Base-by-base conservation (phyloP, 1,284 basidiomycete species). In the Singerocomus inundabilis region DNA sequence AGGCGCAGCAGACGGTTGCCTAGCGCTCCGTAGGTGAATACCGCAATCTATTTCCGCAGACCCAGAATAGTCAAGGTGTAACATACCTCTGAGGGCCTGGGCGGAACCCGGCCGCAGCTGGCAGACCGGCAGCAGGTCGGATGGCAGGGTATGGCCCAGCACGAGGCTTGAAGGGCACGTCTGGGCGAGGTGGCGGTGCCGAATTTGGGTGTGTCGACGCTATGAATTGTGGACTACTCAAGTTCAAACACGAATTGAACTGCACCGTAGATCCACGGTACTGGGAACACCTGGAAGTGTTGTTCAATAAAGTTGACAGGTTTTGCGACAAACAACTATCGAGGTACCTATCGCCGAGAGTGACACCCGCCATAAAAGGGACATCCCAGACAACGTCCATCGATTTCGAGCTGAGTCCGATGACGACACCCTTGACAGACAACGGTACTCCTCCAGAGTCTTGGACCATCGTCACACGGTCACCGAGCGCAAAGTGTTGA, bases 351-450 rank as follows among this genome's bases (percentile, higher is more conserved):
- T 91, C 91, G n/a, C 83, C 83, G 5, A 99, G 75, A 0, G 90
- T 97, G 3, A 82, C 80, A 10, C 97, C 96, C 30, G 93, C 86
- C 79, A 99, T 91, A 74, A 98, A 99, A 1, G 93, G 81, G 18
- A 88, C 84, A 68, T 99, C 97, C 87, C 97, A 99, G 0, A 97
- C 82, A n/a, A 99, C 87, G 67, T 99, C 97, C 77, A 99, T 88
- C 10, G 87, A 84, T 62, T 88, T 90, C 11, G 84, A 74, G 59
- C 85, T 89, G 61, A 99, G 73, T 5, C 95, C 93, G 46, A 99
- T 82, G 15, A 98, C 93, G 9, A 96, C 91, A 35, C 97, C 97
- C 68, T 96, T 96, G 48, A 89, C 88, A 3, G 87, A 85, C 10
- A 98, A 76, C 0, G 95, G 94, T 0, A 99, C 93, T 24, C 87